These are phyloP conservation scores for Pleurotus djamor DNA, from an alignment of 768 basidiomycete genomes.

Conservation along the genomic window DNA sequence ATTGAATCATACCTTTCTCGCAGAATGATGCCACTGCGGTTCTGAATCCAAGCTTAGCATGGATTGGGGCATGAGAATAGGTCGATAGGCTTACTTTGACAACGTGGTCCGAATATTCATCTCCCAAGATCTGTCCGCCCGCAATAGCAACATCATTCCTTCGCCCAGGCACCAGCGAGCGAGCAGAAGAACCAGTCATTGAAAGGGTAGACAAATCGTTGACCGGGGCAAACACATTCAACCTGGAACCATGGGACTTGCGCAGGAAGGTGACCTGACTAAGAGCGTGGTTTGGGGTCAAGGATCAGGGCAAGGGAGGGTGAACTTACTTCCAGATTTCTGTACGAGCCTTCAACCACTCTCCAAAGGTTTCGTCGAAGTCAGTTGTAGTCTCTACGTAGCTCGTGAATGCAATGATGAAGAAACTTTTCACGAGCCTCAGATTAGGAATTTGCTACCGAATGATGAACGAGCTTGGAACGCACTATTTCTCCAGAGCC, in stretches of 20 bases:
- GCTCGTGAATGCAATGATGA: slow-evolving; percentile 90
- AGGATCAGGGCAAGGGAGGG: not conserved
- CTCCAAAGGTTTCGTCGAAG: slow-evolving; percentile 70
- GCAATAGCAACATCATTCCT: slow-evolving; percentile 72
- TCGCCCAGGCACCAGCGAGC: slow-evolving; percentile 61
- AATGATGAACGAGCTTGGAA: slow-evolving; percentile 5
- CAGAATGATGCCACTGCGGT: slow-evolving; percentile 91
- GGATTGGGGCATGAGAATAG: not conserved
- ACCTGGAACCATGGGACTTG: slow-evolving; percentile 73
- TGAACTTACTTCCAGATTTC: slow-evolving; percentile 91
- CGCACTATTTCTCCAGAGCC: slow-evolving; percentile 89
- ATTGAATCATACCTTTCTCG: slow-evolving; percentile 64
- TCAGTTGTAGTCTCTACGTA: slow-evolving; percentile 70
- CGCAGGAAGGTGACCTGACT: slow-evolving; percentile 89
- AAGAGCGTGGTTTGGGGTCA: not conserved
- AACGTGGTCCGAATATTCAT: slow-evolving; percentile 95
- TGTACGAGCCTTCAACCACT: slow-evolving; percentile 86
- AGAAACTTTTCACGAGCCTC: slow-evolving; percentile 57
- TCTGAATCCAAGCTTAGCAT: slow-evolving; percentile 36
- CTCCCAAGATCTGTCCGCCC: slow-evolving; percentile 86
- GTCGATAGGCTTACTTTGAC: slow-evolving; percentile 58
- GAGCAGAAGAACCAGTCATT: slow-evolving; percentile 56
- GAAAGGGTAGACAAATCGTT: slow-evolving; percentile 85
- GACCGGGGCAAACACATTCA: slow-evolving; percentile 91
- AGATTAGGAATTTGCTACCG: not conserved